phyloP scores from a whole-genome alignment of 495 filamentous ascomycete species.

The Trichoderma reesei region DNA sequence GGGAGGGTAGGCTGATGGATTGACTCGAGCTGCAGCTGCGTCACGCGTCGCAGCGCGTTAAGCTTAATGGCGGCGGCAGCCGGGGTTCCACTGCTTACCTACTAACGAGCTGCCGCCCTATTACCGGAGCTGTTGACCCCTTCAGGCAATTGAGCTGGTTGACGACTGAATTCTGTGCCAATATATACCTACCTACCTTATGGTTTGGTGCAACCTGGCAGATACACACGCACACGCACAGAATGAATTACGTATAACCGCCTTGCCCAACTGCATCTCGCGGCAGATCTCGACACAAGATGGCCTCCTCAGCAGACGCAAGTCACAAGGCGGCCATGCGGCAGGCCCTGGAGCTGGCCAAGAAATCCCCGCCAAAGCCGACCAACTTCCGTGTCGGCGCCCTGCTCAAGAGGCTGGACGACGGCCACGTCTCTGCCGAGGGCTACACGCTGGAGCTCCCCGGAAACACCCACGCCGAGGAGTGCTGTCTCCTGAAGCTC shows the following conservation, averaged over 20 bases:
- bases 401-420: constrained; percentile 51
- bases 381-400: constrained; percentile 94
- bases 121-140: background rate
- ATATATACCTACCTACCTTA: background rate
- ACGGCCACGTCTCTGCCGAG: constrained; percentile 61
- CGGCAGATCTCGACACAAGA: background rate
- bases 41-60: constrained; percentile 6
- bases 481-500: constrained; percentile 77
- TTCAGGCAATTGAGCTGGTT: too few species aligned
- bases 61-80: background rate
- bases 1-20: constrained; percentile 8
- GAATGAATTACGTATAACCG: background rate
- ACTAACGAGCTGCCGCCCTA: background rate
- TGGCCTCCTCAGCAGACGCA: background rate
- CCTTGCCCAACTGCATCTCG: background rate
- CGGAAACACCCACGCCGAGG: constrained; percentile 94
- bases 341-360: constrained; percentile 62
- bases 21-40: background rate
- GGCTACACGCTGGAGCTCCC: constrained; percentile 86
- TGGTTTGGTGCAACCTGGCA: background rate
- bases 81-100: background rate
- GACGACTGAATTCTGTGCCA: background rate
- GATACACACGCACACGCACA: too few species aligned
- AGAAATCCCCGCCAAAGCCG: constrained; percentile 68
- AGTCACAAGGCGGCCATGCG: constrained; percentile 57